Base-by-base conservation (phyloP, 2,329 filamentous ascomycete species). In the Sporothrix euskadiensis region DNA sequence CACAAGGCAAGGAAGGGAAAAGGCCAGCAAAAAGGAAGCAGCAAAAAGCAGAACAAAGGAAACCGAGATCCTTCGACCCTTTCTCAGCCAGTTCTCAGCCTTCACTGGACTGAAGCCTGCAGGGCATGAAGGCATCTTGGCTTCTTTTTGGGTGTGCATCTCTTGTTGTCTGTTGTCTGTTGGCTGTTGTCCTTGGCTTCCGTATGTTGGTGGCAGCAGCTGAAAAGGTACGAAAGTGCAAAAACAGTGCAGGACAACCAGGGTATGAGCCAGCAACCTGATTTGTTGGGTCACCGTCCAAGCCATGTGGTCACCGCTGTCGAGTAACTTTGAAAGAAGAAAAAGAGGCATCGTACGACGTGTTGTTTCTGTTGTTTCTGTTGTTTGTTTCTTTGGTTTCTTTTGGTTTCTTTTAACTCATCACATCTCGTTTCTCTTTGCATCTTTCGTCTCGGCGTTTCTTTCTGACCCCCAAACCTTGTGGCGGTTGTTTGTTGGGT, bases 391-490 rank as follows among this genome's bases (percentile, higher is more conserved):
- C 35, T 5, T n/a, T 52, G 16, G 47, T n/a, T 52, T 52, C 16
- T 49, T 52, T 52, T 52, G 47, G 16, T 56, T 30, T 22, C 9
- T 56, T 56, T 56, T 9, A 14, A 4, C 10, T 7, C n/a, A 52
- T 54, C 52, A 54, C 52, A 22, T 54, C n/a, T 65, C 59, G n/a
- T 44, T 16, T 65, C 59, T 3, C 41, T 35, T 22, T 19, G 5
- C 32, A 47, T 66, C 22, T 10, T 41, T 30, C 61, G 30, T 47
- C 61, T 66, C 61, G 61, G 61, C 61, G 39, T 19, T 66, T 66
- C 61, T 66, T 47, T 66, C n/a, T 66, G 61, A 47, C 39, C 39
- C 59, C 59, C 39, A 66, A 65, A 66, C 61, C 3, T 66, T n/a
- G 35, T 19, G 59, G 10, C 35, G 19, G 19, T 63, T 19, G 14